Base-by-base conservation (phyloP, 371 early-diverging fungal species). In the Mortierella sp. region DNA sequence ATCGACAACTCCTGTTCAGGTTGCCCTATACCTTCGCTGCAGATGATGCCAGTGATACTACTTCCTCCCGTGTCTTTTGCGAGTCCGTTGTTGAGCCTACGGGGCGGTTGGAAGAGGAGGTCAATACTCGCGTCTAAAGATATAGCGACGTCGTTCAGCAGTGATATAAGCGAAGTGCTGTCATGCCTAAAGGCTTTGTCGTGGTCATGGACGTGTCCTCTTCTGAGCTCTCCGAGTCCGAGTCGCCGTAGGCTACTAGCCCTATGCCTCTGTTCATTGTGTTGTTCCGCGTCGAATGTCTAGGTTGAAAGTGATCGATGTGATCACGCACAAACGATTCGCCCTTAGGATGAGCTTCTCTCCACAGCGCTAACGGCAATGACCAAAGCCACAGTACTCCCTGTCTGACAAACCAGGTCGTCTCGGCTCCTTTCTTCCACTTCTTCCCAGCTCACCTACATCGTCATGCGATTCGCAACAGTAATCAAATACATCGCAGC, bases 231-330 rank as follows among this genome's bases (percentile, higher is more conserved):
- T 69, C 76, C 49, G 64, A 63, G 46, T 74, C 74, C 27, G 76
- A 76, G 19, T 76, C 76, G 2, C 76, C 76, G 41, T 76, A 76
- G 23, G 70, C 64, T 54, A 76, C 76, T 10, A 76, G 61, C 41
- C 70, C 76, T 27, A 61, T 58, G 46, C 70, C 59, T 31, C 50
- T 76, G 59, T 69, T 76, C 76, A 76, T 76, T 43, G 7, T 41
- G 67, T n/a, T 28, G 52, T 14, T n/a, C 30, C 30, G 42, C 48
- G 43, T 45, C 14, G 48, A 3, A 24, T 47, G 26, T 34, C 57
- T 46, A 16, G 58, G 30, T 14, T 23, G 26, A 34, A 27, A 23
- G 13, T 46, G 26, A 13, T 38, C 18, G 2, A 42, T 27, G n/a
- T 58, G n/a, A n/a, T n/a, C n/a, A n/a, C n/a, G n/a, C n/a, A n/a